Base-by-base conservation (phyloP, 2,329 filamentous ascomycete genomes). In the Colletotrichum euphorbiae region DNA sequence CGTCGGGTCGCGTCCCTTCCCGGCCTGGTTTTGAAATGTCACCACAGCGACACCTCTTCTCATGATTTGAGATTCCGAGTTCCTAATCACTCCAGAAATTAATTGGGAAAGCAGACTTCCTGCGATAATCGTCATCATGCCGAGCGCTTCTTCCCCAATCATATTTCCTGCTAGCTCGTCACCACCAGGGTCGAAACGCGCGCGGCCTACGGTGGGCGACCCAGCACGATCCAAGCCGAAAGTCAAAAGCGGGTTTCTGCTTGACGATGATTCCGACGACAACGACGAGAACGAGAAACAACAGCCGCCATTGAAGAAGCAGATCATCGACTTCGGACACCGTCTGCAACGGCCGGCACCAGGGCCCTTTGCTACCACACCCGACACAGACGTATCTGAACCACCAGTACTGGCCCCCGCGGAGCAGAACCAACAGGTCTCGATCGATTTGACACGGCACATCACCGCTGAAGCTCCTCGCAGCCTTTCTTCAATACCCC, bases 71-170 rank as follows among this genome's bases (percentile, higher is more conserved):
- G 42, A 45, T n/a, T 38, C 4, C 36, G 36, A 28, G 28, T 7
- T 28, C 28, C 28, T 28, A 8, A 38, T 38, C 36, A 38, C 36
- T 3, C 36, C 9, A 38, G 36, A 15, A 11, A 15, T 15, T 12
- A 12, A 11, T 17, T 33, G 0, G 28, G 21, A 13, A 12, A 11
- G 11, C 51, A 21, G 31, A 40, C 12, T n/a, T 21, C 1, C 24
- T 54, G 6, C 33, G 13, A 54, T 8, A 6, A 21, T 6, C 4
- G 1, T 6, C 66, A 66, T 58, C 48, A 91, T 91, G 88, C 79
- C 87, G 28, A 82, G 85, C 42, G 82, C 86, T 43, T 90, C 89
- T 6, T 90, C 89, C 13, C 86, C 89, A 2, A 77, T 89, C 19
- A 74, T 81, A 28, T 87, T 87, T 67, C 86, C 87, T 2, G 77